Conservation (phyloP, 805 yeast genomes). For the Metschnikowia bowlesiae region DNA sequence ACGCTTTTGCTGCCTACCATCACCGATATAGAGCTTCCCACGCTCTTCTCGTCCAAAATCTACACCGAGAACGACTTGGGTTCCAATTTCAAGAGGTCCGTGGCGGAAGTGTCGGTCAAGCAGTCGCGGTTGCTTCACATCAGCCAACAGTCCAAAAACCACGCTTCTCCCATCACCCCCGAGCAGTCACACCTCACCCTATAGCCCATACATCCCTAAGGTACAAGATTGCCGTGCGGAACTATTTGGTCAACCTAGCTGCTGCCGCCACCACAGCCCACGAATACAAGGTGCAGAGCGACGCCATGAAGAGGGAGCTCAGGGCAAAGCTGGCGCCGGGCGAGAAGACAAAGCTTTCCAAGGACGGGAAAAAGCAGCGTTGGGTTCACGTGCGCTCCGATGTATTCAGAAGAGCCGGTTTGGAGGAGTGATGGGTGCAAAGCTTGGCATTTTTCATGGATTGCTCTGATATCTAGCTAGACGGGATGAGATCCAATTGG, state of each 20-base stretch:
- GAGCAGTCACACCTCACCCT: slow-evolving; percentile 29
- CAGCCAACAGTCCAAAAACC: slow-evolving; percentile 21
- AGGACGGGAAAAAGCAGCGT: slow-evolving; percentile 38
- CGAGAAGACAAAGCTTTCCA: slow-evolving; percentile 30
- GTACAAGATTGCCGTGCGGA: slow-evolving; percentile 44
- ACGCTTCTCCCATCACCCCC: slow-evolving; percentile 27
- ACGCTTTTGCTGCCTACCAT: slow-evolving; percentile 35
- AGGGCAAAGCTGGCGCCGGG: slow-evolving; percentile 10
- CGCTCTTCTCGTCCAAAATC: slow-evolving; percentile 39
- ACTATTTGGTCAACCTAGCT: slow-evolving; percentile 47
- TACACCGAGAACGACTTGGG: slow-evolving; percentile 48
- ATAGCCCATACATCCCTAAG: no score
- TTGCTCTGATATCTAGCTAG: not conserved
- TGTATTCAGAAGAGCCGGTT: slow-evolving; percentile 46
- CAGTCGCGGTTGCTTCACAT: slow-evolving; percentile 42
- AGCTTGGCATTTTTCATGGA: slow-evolving; percentile 1
- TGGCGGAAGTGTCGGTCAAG: slow-evolving; percentile 47
- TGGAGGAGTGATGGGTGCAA: slow-evolving; percentile 21
- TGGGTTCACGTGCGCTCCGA: slow-evolving; percentile 51
- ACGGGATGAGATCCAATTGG: slow-evolving; percentile 7
- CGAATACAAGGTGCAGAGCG: slow-evolving; percentile 26
- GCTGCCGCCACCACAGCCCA: slow-evolving; percentile 53
- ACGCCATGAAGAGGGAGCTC: slow-evolving; percentile 27
- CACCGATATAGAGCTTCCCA: slow-evolving; percentile 39
- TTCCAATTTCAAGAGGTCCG: slow-evolving; percentile 38